These are phyloP conservation scores for Bryopsis sp. DNA, from an alignment of 139 green algal genomes.

Conservation along the genomic window DNA sequence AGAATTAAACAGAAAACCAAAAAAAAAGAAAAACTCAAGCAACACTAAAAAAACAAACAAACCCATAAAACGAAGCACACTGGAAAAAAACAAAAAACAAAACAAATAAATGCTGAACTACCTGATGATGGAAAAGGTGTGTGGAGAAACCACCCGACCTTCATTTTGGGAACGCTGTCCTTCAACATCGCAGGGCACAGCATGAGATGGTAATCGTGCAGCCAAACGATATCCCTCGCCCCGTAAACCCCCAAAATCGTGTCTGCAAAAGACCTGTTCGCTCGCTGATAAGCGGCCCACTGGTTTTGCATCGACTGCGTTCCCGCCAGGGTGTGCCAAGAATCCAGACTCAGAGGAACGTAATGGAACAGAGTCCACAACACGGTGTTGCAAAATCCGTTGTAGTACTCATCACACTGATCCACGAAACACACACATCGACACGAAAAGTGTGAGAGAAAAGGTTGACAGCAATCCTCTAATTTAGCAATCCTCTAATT, in stretches of 20 bases:
- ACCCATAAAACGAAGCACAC: too few relatives aligned
- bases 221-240: conserved; percentile 61
- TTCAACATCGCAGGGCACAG: conserved; percentile 87
- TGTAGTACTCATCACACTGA: conserved; percentile 58
- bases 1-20: too few relatives aligned
- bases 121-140: conserved; percentile 86
- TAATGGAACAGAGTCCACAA: conserved; percentile 99
- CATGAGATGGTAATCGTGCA: conserved; percentile 96
- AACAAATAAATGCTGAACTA: too few relatives aligned
- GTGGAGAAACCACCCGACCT: conserved; percentile 88
- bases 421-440: conserved; percentile 13
- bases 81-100: too few relatives aligned
- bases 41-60: too few relatives aligned
- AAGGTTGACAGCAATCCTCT: background rate
- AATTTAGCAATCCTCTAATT: background rate
- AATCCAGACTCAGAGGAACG: conserved; percentile 88
- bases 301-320: conserved; percentile 79
- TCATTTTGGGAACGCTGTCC: conserved; percentile 48
- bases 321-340: conserved; percentile 69
- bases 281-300: conserved; percentile 77
- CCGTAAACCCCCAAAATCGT: background rate
- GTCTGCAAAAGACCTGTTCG: conserved; percentile 56
- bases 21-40: too few relatives aligned
- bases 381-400: conserved; percentile 97
- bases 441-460: background rate